Evolutionary conservation across 352 stramenopile species (phyloP).

Genomic region (Globisporangium irregulare): DNA sequence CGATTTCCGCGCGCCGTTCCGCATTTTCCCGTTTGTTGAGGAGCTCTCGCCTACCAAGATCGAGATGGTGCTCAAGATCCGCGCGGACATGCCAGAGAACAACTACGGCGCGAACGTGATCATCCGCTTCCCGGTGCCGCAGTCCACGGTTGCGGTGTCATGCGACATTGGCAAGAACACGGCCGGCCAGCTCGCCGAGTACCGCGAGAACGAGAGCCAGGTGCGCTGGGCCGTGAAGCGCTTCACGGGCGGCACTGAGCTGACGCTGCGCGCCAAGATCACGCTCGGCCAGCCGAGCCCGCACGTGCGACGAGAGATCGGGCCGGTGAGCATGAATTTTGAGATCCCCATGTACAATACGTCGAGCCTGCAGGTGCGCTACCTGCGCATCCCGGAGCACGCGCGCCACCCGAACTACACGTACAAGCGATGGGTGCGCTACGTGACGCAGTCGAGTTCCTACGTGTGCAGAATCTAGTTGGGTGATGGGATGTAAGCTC

Average conservation of each 20-base stretch:
- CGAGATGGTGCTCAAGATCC: constrained; percentile 91
- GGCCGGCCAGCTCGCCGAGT: constrained; percentile 91
- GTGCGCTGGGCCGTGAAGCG: constrained; percentile 97
- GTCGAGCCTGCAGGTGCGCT: constrained; percentile 96
- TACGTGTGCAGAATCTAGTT: constrained; percentile 96
- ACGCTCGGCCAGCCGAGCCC: constrained; percentile 73
- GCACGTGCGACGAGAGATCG: constrained; percentile 92
- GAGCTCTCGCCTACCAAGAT: constrained; percentile 94
- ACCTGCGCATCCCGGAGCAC: constrained; percentile 97
- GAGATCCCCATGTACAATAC: constrained; percentile 99
- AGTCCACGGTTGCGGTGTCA: constrained; percentile 77
- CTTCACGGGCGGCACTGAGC: constrained; percentile 93
- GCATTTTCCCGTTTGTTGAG: constrained; percentile 97
- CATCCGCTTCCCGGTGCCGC: constrained; percentile 92
- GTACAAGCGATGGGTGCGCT: constrained; percentile 98
- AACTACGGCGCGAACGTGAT: constrained; percentile 97
- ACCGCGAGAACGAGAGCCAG: constrained; percentile 93
- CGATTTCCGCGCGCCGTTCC: constrained; percentile 97
- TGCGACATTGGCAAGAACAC: constrained; percentile 80
- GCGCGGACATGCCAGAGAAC: constrained; percentile 91
- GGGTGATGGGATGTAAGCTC: background rate
- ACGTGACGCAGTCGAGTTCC: constrained; percentile 97
- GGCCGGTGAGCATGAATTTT: constrained; percentile 98
- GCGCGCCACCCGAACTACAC: constrained; percentile 95
- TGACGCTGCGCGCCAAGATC: constrained; percentile 94